phyloP scores from a whole-genome alignment of 805 yeast genomes.

The Candida stauntonica region DNA sequence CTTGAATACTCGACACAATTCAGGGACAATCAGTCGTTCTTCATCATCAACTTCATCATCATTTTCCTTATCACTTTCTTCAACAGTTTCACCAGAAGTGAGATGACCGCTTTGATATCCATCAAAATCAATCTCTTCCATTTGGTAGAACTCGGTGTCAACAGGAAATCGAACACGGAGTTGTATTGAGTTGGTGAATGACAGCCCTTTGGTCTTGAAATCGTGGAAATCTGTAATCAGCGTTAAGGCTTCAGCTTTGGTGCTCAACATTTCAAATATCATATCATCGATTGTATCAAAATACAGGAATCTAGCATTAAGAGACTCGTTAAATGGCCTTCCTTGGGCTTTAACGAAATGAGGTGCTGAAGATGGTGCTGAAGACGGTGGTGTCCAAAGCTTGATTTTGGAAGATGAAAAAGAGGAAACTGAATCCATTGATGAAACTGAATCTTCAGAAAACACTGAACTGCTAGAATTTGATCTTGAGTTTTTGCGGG shows the following conservation, averaged over 20 bases:
- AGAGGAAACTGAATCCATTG: neutral
- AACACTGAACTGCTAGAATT: neutral
- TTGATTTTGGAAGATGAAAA: too few species aligned
- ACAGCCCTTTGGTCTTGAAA: conserved; percentile 10
- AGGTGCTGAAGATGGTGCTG: conserved; percentile 2
- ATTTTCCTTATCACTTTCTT: neutral
- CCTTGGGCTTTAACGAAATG: conserved; percentile 21
- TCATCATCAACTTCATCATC: neutral
- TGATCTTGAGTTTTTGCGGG: neutral
- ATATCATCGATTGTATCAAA: conserved; percentile 24
- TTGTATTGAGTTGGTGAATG: conserved; percentile 15
- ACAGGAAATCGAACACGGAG: conserved; percentile 15
- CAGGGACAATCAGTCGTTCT: conserved; percentile 9
- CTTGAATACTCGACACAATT: conserved; percentile 18
- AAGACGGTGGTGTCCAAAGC: too few species aligned
- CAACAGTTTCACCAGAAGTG: too few species aligned
- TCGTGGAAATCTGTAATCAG: conserved; percentile 12
- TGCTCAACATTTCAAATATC: conserved; percentile 19
- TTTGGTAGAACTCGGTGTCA: conserved; percentile 5
- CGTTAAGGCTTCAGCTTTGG: conserved; percentile 12
- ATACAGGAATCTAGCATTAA: conserved; percentile 26
- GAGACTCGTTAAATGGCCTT: conserved; percentile 26
- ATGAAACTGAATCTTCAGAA: neutral
- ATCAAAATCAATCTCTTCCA: conserved; percentile 22
- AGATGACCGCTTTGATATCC: too few species aligned